These are phyloP conservation scores for Hura crepitans DNA, from an alignment of 441 rosid species.

Conservation along the genomic window DNA sequence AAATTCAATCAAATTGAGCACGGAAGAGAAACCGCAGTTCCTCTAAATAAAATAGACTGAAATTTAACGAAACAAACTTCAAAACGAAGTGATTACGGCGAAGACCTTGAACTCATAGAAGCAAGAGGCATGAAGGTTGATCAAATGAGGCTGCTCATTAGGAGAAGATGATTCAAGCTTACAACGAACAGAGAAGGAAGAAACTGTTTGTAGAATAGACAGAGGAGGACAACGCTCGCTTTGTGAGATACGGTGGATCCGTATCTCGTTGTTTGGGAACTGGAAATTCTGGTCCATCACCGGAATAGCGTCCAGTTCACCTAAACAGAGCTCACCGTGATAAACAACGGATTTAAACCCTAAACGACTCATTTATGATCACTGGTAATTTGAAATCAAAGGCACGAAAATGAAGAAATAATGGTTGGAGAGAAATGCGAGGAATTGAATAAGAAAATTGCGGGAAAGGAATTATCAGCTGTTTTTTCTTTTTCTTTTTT, in stretches of 20 bases:
- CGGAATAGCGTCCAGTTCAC: slow-evolving; percentile 72
- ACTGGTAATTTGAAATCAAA: not conserved
- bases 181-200: slow-evolving; percentile 76
- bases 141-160: slow-evolving; percentile 53
- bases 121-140: slow-evolving; percentile 85
- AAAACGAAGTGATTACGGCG: not conserved
- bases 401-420: not conserved
- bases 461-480: slow-evolving; percentile 10
- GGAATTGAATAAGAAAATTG: slow-evolving; percentile 9
- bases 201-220: slow-evolving; percentile 78
- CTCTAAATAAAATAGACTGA: not conserved
- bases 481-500: not conserved
- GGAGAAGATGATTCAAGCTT: slow-evolving; percentile 81
- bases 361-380: slow-evolving; percentile 56
- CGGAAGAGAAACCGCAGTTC: not conserved
- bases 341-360: slow-evolving; percentile 80
- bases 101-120: slow-evolving; percentile 78
- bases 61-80: not conserved
- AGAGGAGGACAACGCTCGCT: slow-evolving; percentile 87
- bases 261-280: slow-evolving; percentile 90
- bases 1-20: not conserved
- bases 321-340: slow-evolving; percentile 68
- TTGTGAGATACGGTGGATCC: slow-evolving; percentile 71
- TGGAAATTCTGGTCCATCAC: slow-evolving; percentile 48
- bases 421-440: slow-evolving; percentile 14